Conservation (phyloP, 495 filamentous ascomycete species). For the Glutinoglossum americanum region DNA sequence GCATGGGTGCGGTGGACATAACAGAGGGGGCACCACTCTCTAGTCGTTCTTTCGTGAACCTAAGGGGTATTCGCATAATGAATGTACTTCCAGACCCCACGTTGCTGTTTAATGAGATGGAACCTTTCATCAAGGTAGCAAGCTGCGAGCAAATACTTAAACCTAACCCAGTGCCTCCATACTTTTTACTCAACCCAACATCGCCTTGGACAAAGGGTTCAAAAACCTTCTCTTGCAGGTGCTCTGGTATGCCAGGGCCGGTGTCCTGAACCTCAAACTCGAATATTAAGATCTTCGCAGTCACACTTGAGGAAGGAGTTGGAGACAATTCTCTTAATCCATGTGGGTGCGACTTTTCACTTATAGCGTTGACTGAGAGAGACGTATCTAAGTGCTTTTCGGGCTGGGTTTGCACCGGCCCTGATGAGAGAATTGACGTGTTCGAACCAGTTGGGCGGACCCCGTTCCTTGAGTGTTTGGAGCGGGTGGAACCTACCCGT, state of each 20-base stretch:
- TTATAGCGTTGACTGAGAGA: constrained; percentile 33
- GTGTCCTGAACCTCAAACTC: constrained; percentile 81
- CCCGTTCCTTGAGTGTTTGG: constrained; percentile 3
- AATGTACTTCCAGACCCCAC: constrained; percentile 61
- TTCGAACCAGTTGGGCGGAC: constrained; percentile 7
- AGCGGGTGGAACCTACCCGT: constrained; percentile 12
- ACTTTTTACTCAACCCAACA: constrained; percentile 69
- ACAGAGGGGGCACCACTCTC: constrained; percentile 27
- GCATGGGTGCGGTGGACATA: constrained; percentile 6
- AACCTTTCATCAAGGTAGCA: constrained; percentile 61
- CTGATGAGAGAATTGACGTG: background rate
- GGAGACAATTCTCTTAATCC: constrained; percentile 30
- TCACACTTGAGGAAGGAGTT: constrained; percentile 35
- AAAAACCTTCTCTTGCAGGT: constrained; percentile 62
- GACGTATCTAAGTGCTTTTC: constrained; percentile 14
- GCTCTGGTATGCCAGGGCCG: constrained; percentile 67
- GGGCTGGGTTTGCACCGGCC: constrained; percentile 1
- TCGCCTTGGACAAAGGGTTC: constrained; percentile 91
- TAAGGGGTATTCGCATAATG: constrained; percentile 65
- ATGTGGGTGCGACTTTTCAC: constrained; percentile 29
- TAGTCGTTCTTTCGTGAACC: constrained; percentile 42
- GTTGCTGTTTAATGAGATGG: constrained; percentile 47
- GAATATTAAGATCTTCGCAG: constrained; percentile 41
- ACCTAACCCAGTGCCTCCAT: constrained; percentile 77
- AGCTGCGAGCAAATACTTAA: constrained; percentile 77